A percentile compares a stretch with the other conserved stretches of the same genome.
Evolutionary conservation across 148 eudicot genomes (phyloP).

Genomic region (Chenopodium formosanum): DNA sequence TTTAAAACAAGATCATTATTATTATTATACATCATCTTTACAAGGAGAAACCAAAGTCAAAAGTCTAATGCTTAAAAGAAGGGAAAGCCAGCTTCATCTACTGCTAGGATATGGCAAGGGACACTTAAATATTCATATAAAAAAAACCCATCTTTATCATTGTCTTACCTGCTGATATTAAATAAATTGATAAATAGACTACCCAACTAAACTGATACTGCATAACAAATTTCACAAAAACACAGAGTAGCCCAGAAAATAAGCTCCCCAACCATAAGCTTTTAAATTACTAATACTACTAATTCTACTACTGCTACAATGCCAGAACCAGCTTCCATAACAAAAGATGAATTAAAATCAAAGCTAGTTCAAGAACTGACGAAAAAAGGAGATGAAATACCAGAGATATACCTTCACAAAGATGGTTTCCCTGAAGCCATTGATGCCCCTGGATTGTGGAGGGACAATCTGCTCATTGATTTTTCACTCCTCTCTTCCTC

Average conservation of each 20-base stretch:
- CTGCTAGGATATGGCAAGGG: constrained; percentile 1
- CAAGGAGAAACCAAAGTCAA: constrained; percentile 8
- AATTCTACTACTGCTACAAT: neutral
- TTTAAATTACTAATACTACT: too few relatives aligned
- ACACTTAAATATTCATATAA: neutral
- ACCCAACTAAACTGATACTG: neutral
- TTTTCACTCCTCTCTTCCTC: constrained; percentile 35
- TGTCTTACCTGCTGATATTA: constrained; percentile 15
- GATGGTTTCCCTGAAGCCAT: constrained; percentile 28
- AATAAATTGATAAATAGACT: constrained; percentile 7
- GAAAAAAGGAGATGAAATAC: constrained; percentile 22
- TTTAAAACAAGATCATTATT: too few relatives aligned
- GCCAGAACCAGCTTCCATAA: constrained; percentile 15
- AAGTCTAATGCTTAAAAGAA: neutral
- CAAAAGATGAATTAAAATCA: constrained; percentile 19
- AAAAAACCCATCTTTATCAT: constrained; percentile 8
- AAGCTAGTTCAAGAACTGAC: constrained; percentile 36
- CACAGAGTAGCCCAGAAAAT: neutral
- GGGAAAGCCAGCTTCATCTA: neutral
- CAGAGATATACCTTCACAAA: constrained; percentile 30
- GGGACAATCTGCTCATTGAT: constrained; percentile 37
- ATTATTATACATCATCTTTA: too few relatives aligned
- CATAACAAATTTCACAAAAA: neutral
- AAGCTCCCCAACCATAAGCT: constrained; percentile 5
- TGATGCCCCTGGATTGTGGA: constrained; percentile 22